Base-by-base conservation (phyloP, 1,284 basidiomycete species). In the Microbotryum lychnidis-dioicae region DNA sequence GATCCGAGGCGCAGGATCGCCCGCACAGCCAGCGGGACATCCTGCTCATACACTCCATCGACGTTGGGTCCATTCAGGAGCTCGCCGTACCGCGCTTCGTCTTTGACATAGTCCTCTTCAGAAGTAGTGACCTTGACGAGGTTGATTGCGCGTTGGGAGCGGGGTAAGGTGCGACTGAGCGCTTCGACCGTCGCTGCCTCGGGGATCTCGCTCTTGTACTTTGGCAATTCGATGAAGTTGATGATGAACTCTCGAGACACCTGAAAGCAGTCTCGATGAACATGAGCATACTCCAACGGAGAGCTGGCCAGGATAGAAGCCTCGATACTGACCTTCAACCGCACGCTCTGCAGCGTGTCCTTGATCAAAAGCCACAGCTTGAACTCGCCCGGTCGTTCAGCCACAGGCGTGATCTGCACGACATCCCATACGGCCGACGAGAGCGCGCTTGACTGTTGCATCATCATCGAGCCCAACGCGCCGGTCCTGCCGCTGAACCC, bases 21-120 rank as follows among this genome's bases (percentile, higher is more conserved):
- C 33, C 96, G 87, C 60, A 89, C 81, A 49, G 87, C 77, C 14
- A 96, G 81, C 2, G 96, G 91, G 14, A 99, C 81, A 80, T 97
- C 91, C 46, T 87, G 81, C 77, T 99, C 96, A 72, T 87, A 99
- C 2, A 97, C 88, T 2, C 91, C 92, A 69, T 97, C 92, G 9
- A 97, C 90, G 72, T 91, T 92, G 0, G 93, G 89, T 71, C 94
- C 89, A 74, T 96, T 97, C 65, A 86, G 89, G 57, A 98, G 80
- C 71, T 90, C 86, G 42, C 91, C 87, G 73, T 97, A 97, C 73
- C 96, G 89, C 60, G 89, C 85, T 70, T 91, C 87, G 31, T 87
- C 88, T 50, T 89, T 84, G 42, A 87, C 80, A 74, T 87, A 99
- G 18, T 86, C 76, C 5, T 87, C 85, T 74, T 98, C 96, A 46